Conservation (phyloP, 2,329 filamentous ascomycete genomes). For the Sporothrix luriei region DNA sequence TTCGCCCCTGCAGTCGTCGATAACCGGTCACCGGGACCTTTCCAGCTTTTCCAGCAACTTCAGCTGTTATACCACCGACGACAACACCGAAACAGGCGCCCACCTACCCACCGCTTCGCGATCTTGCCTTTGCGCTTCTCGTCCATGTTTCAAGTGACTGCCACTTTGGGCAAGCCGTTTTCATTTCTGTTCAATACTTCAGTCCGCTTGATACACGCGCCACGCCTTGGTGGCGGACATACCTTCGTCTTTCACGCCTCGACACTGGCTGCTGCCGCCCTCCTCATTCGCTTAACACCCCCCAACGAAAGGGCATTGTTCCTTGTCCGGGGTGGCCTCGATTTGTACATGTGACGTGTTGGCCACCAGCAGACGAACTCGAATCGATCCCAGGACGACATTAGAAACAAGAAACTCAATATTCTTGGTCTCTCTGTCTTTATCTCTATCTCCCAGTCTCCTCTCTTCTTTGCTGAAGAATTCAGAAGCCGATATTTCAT, state of each 20-base stretch:
- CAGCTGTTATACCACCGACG: not conserved
- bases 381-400: not conserved
- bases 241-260: constrained; percentile 22
- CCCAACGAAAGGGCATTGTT: constrained; percentile 15
- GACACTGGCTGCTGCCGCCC: constrained; percentile 22
- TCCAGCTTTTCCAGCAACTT: not conserved
- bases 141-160: constrained; percentile 19
- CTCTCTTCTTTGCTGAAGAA: constrained; percentile 10
- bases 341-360: not conserved
- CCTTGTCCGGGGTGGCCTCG: not conserved
- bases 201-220: constrained; percentile 1
- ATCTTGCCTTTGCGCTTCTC: constrained; percentile 9
- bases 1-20: not conserved
- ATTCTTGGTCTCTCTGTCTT: too few relatives aligned
- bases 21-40: not conserved
- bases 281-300: constrained; percentile 25
- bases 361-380: not conserved
- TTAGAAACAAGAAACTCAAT: constrained; percentile 7
- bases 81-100: not conserved
- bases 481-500: not conserved
- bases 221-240: not conserved
- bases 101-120: constrained; percentile 10
- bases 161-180: constrained; percentile 12
- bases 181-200: not conserved
- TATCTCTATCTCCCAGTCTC: not conserved